Percentiles rank a stretch among this genome's conserved stretches.
phyloP scores from a whole-genome alignment of 2,329 filamentous ascomycete species.

The Penicillium sp. region DNA sequence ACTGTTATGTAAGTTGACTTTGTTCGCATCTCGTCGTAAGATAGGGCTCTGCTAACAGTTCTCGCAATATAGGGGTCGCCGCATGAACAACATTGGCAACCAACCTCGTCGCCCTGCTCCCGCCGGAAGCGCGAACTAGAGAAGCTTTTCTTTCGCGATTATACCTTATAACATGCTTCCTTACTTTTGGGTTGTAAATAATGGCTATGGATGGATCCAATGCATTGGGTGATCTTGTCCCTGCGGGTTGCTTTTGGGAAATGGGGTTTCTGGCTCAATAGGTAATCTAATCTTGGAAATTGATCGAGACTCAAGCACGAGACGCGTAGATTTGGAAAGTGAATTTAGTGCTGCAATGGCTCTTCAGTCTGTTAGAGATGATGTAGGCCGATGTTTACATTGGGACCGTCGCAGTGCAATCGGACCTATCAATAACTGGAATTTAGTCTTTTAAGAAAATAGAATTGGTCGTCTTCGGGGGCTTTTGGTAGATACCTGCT shows the following conservation, averaged over 20 bases:
- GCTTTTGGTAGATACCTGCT: too few relatives aligned
- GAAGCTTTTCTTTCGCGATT: constrained; percentile 5
- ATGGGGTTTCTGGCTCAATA: constrained; percentile 3
- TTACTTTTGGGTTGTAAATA: constrained; percentile 37
- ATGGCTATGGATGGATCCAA: constrained; percentile 23
- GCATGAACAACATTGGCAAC: constrained; percentile 21
- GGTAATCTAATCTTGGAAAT: constrained; percentile 4
- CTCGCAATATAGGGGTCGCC: constrained; percentile 28
- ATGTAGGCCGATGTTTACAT: too few relatives aligned
- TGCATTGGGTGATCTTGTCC: constrained; percentile 18
- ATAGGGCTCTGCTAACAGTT: constrained; percentile 5
- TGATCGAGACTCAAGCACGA: not conserved
- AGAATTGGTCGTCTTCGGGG: too few relatives aligned
- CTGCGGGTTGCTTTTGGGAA: not conserved
- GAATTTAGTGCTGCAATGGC: too few relatives aligned
- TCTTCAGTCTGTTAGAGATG: too few relatives aligned
- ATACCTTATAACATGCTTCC: constrained; percentile 16
- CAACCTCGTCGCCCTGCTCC: constrained; percentile 18
- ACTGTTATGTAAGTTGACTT: constrained; percentile 59
- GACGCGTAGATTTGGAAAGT: too few relatives aligned
- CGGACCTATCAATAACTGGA: too few relatives aligned
- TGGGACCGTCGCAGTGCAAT: too few relatives aligned
- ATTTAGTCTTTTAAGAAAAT: too few relatives aligned
- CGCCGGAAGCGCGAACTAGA: constrained; percentile 28
- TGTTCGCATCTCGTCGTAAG: constrained; percentile 6